Percentiles rank a stretch among this genome's conserved stretches.
Evolutionary conservation across 2,329 filamentous ascomycete genomes (phyloP).

Genomic region (Chaetomiaceae sp.): DNA sequence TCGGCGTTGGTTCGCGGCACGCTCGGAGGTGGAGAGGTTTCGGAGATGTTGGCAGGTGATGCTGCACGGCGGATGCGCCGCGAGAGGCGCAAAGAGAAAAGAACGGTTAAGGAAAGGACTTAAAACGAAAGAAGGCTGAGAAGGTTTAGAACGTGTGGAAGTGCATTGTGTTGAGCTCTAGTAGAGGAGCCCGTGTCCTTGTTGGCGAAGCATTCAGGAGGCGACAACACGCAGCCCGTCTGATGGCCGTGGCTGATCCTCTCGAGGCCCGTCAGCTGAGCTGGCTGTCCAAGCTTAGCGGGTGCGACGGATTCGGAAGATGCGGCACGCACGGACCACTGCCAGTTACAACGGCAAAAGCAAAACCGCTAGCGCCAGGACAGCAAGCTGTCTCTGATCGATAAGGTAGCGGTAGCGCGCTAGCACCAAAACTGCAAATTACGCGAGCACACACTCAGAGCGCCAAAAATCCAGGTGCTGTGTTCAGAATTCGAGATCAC

Average conservation of each 20-base stretch:
- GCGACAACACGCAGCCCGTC: background rate
- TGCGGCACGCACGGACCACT: constrained; percentile 8
- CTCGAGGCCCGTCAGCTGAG: constrained; percentile 5
- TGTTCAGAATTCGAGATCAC: constrained; percentile 22
- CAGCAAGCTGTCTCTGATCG: background rate
- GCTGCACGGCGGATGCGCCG: constrained; percentile 5
- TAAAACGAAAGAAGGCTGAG: constrained; percentile 13
- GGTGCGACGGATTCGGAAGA: constrained; percentile 10
- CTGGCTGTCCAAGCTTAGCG: background rate
- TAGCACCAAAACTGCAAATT: constrained; percentile 19
- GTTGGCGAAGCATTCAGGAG: constrained; percentile 10
- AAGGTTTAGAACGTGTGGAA: background rate
- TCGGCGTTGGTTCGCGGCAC: background rate
- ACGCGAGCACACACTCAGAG: constrained; percentile 35
- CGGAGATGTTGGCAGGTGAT: no score
- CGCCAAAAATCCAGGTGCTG: constrained; percentile 24
- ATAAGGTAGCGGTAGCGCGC: background rate
- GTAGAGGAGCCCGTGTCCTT: constrained; percentile 1
- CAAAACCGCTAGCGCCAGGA: background rate
- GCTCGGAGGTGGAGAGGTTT: no score
- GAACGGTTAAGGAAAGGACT: background rate
- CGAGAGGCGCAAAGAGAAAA: background rate
- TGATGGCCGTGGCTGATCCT: background rate
- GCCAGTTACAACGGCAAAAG: background rate
- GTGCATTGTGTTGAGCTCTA: constrained; percentile 7